Conservation (phyloP, 768 basidiomycete species). For the Russula sp. region DNA sequence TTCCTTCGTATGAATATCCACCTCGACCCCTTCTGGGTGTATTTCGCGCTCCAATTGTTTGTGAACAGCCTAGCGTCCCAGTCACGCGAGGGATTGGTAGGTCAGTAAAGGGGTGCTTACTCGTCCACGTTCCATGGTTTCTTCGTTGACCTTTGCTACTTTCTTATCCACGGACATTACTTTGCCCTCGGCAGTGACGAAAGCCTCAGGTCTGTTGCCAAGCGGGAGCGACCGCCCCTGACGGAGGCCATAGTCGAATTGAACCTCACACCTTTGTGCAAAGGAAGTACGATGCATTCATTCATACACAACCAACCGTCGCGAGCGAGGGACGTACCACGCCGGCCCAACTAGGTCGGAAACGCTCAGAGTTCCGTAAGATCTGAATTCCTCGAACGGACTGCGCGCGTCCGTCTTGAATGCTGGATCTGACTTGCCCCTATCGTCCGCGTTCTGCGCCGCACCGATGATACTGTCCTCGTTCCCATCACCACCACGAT, state of each 20-base stretch:
- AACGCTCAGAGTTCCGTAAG: constrained; percentile 14
- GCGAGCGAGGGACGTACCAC: constrained; percentile 10
- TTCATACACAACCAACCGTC: not conserved
- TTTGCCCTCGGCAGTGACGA: constrained; percentile 52
- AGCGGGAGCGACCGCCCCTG: constrained; percentile 47
- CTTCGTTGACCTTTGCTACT: constrained; percentile 50
- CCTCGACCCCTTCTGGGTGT: constrained; percentile 45
- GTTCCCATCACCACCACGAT: not conserved
- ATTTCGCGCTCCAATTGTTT: constrained; percentile 70
- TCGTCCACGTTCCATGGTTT: constrained; percentile 44
- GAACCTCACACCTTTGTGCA: constrained; percentile 65
- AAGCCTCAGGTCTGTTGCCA: constrained; percentile 45
- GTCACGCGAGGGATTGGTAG: not conserved
- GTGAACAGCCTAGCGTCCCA: constrained; percentile 52
- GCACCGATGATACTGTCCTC: not conserved
- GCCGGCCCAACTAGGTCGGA: constrained; percentile 21
- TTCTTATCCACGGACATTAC: constrained; percentile 45
- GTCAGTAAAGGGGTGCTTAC: constrained; percentile 31
- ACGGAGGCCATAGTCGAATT: constrained; percentile 67
- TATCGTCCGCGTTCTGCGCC: not conserved
- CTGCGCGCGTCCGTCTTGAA: not conserved
- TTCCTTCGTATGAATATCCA: constrained; percentile 48
- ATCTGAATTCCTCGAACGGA: constrained; percentile 13
- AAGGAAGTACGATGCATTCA: not conserved
- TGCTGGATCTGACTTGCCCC: not conserved